phyloP scores from a whole-genome alignment of 192 early-diverging fungal genomes.

The Backusella westeae region DNA sequence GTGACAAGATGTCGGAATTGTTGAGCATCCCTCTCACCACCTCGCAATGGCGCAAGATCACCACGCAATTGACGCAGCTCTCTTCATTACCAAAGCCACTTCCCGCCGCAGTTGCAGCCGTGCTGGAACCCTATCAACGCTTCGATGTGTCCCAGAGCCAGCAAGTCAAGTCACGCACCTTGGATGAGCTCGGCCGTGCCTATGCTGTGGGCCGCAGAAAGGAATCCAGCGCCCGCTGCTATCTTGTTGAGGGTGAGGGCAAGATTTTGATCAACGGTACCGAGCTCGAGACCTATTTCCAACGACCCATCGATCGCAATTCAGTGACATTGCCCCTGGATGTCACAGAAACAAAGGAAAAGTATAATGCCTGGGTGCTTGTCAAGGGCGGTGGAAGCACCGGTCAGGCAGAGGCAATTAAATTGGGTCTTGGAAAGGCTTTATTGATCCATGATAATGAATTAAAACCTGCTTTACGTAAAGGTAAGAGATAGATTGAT shows the following conservation, averaged over 20 bases:
- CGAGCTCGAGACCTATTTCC: slow-evolving; percentile 75
- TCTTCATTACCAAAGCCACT: slow-evolving; percentile 37
- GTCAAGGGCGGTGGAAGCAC: slow-evolving; percentile 81
- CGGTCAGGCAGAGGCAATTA: slow-evolving; percentile 86
- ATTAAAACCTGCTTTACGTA: slow-evolving; percentile 52
- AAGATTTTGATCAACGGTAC: slow-evolving; percentile 77
- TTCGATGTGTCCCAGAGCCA: slow-evolving; percentile 34
- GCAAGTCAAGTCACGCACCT: slow-evolving; percentile 38
- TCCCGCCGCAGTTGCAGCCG: slow-evolving; percentile 28
- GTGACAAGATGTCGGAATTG: slow-evolving; percentile 40
- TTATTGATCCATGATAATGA: slow-evolving; percentile 63
- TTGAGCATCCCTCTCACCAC: slow-evolving; percentile 51
- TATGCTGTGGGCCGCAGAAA: slow-evolving; percentile 80
- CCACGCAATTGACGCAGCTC: slow-evolving; percentile 45
- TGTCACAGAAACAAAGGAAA: slow-evolving; percentile 60
- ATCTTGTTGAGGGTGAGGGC: slow-evolving; percentile 69
- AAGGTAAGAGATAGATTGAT: slow-evolving; percentile 33
- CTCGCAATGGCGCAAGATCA: slow-evolving; percentile 51
- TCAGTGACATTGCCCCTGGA: slow-evolving; percentile 72
- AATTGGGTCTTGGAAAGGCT: slow-evolving; percentile 76
- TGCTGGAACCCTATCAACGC: slow-evolving; percentile 35
- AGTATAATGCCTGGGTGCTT: slow-evolving; percentile 83
- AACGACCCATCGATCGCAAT: slow-evolving; percentile 61
- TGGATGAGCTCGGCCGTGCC: slow-evolving; percentile 73
- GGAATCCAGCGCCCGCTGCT: slow-evolving; percentile 72